Base-by-base conservation (phyloP, 2,329 filamentous ascomycete species). In the Botryotinia calthae region DNA sequence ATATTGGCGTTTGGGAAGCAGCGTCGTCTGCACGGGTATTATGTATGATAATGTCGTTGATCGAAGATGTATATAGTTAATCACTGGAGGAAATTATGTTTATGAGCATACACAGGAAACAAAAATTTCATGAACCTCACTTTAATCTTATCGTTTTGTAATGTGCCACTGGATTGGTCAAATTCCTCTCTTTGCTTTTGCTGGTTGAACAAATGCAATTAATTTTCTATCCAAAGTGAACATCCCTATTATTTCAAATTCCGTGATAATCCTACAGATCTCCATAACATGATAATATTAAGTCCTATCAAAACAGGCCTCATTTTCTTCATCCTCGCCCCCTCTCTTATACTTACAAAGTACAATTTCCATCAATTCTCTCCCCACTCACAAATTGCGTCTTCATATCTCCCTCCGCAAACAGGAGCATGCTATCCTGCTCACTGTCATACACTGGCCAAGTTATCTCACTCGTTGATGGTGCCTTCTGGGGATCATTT, bases 11-110 rank as follows among this genome's bases (percentile, higher is more conserved):
- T 61, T 40, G 58, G 58, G 58, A 61, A 61, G 58, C 34, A 61
- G 58, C 58, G n/a, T 61, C 58, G 58, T 61, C 58, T 61, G 58
- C 31, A 59, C 25, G 25, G 59, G 59, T 63, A 63, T 63, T 40
- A 63, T 22, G 37, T 62, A 63, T 63, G 37, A 63, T 63, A 63
- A 63, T 63, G 37, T 63, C 12, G 58, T 61, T n/a, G 58, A 40
- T 10, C 34, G 22, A 34, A 37, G 34, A 61, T 61, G 20, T 61
- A 61, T 61, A 61, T 61, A 40, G 58, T 61, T 61, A 61, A 40
- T 61, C 34, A 40, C 7, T n/a, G 34, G 58, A 37, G 58, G 34
- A n/a, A n/a, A 61, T 20, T n/a, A 65, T 65, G 37, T 48, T 46
- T 34, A 65, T 48, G 6, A 22, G 37, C 37, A 61, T 61, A 61